phyloP scores from a whole-genome alignment of 139 green algal species.

The Astrephomene gubernaculifera region DNA sequence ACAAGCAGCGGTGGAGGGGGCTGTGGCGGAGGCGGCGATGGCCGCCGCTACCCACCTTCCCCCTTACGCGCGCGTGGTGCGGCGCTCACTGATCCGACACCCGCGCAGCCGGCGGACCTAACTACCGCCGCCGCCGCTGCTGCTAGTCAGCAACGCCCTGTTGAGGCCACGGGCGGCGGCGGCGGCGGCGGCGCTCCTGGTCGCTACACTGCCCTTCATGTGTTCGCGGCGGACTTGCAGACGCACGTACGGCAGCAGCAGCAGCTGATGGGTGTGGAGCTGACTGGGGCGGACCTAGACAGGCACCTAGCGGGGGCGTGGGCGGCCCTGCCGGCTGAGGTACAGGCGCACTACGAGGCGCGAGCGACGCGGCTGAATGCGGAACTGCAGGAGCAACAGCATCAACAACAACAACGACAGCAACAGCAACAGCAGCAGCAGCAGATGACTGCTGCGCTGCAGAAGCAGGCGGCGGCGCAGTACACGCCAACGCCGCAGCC shows the following conservation, averaged over 20 bases:
- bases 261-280: neutral
- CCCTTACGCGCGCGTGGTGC: too few relatives aligned
- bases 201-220: neutral
- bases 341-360: constrained; percentile 9
- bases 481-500: neutral
- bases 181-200: neutral
- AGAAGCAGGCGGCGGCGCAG: neutral
- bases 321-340: neutral
- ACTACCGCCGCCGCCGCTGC: too few relatives aligned
- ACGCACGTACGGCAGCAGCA: neutral
- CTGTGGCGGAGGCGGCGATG: neutral
- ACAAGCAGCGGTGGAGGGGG: neutral
- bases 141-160: too few relatives aligned
- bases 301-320: neutral
- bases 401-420: neutral
- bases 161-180: too few relatives aligned
- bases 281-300: neutral
- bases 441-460: neutral
- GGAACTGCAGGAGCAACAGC: neutral
- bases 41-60: neutral
- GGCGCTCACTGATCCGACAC: too few relatives aligned
- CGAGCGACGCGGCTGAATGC: neutral
- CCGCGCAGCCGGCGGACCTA: too few relatives aligned
- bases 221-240: neutral
- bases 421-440: constrained; percentile 5